Base-by-base conservation (phyloP, 345 rosid genomes). In the Triadica sebifera region DNA sequence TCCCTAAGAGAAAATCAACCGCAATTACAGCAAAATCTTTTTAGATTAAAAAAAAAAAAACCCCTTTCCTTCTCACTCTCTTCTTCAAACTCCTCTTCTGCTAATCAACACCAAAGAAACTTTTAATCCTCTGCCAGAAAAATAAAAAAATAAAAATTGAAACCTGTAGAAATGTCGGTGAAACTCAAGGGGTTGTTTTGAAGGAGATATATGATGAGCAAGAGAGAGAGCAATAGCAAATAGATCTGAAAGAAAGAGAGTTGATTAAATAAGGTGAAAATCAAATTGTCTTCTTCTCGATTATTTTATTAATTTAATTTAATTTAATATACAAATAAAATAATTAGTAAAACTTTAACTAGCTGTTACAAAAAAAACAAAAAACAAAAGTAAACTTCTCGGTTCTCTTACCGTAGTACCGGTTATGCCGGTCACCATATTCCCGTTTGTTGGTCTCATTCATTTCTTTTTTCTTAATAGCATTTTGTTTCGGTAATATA, bases 1-100 rank as follows among this genome's bases (percentile, higher is more conserved):
- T 15, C 47, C 10, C 50, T 53, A 59, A 51, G 61, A 74, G 62
- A 64, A 74, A 74, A 53, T 65, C 50, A 65, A 46, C 71, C 65
- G 29, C 77, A 74, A 24, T 65, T 38, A n/a, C 77, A 65, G n/a
- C 15, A 64, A 19, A 61, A 61, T 4, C 25, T 65, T 7, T 22
- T 45, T 65, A 2, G 60, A 38, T 17, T 37, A n/a, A 68, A 34
- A 25, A 37, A n/a, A 68, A n/a, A 11, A 34, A 5, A 16, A 8
- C 57, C 6, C 64, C 12, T 51, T 56, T n/a, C 71, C 80, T 77
- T 41, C 62, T 72, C 22, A 22, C 37, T 13, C 50, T 46, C 50
- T 64, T 61, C 41, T 55, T 64, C 61, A 65, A 71, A 56, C 69
- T 60, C 57, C 17, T 38, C 47, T 51, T 50, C 60, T 38, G 37